Base-by-base conservation (phyloP, 2,329 filamentous ascomycete species). In the Blastomyces silverae region DNA sequence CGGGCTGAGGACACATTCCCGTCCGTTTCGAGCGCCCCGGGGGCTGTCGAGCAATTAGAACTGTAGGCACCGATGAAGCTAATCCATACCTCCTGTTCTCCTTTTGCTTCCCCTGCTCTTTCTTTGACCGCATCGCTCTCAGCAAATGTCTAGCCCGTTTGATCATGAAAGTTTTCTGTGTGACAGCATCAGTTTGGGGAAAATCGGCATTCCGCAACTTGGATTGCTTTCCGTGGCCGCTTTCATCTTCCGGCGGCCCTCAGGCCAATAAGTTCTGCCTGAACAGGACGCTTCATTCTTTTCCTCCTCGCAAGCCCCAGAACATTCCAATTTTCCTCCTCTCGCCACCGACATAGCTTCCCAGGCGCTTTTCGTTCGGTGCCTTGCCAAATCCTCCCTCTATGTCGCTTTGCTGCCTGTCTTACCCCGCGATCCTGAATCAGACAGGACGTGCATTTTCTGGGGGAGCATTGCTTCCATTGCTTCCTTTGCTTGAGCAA, bases 261-360 rank as follows among this genome's bases (percentile, higher is more conserved):
- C 42, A 61, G 25, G 25, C 59, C 59, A 50, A 34, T 50, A 61
- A 61, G 34, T 50, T 61, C 59, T 48, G 59, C 59, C 59, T 61
- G 59, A 61, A 50, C 8, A 61, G 44, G 59, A n/a, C 44, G 59
- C 59, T 50, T 50, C 44, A 50, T 50, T 61, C n/a, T 34, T 57
- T 46, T 39, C 11, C 39, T 17, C 22, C 39, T 46, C 57, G 15
- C 57, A 15, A 46, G 57, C 39, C 57, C 39, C 39, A 60, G 39
- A 44, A 60, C 37, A 46, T 60, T 46, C 57, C 57, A 31, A 46
- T 42, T 48, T 13, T 17, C 5, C 25, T 61, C 20, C 28, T 48
- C 42, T 28, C 25, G 42, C 44, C 44, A 31, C 42, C 22, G 20
- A 34, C 50, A 50, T n/a, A 48, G 22, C 59, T 61, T 50, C 17